Conservation (phyloP, 148 eudicot species). For the Spergularia marina region DNA sequence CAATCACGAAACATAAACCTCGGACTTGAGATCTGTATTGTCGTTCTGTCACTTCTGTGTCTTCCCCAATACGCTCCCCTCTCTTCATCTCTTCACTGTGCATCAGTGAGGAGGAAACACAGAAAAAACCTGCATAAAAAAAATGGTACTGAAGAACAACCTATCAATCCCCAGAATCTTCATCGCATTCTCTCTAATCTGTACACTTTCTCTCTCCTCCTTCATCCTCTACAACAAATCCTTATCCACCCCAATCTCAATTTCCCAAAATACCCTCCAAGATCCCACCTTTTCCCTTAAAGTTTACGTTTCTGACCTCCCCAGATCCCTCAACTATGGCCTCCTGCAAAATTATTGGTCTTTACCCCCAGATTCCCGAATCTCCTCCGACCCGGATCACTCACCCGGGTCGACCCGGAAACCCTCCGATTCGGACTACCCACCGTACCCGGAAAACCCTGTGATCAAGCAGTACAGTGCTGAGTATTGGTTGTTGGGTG, state of each 20-base stretch:
- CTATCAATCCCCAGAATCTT: conserved; percentile 39
- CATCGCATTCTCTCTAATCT: conserved; percentile 43
- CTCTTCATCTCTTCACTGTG: too few relatives aligned
- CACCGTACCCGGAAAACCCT: conserved; percentile 73
- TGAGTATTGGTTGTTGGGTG: conserved; percentile 94
- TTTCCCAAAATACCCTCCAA: conserved; percentile 27
- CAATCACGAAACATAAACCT: too few relatives aligned
- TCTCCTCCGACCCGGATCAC: conserved; percentile 75
- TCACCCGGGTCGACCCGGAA: conserved; percentile 39
- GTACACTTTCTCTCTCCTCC: conserved; percentile 42
- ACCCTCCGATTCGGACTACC: conserved; percentile 32
- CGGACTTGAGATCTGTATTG: too few relatives aligned
- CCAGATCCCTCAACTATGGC: conserved; percentile 80
- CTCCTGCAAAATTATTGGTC: conserved; percentile 68
- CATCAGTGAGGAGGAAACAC: too few relatives aligned
- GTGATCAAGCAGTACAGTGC: conserved; percentile 87
- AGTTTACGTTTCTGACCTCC: conserved; percentile 63
- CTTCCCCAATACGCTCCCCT: too few relatives aligned
- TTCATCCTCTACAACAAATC: conserved; percentile 40
- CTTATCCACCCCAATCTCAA: conserved; percentile 15
- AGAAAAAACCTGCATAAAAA: not conserved
- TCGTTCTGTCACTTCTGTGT: too few relatives aligned
- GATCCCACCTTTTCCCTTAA: conserved; percentile 39
- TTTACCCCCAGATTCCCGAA: conserved; percentile 58
- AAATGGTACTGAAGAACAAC: conserved; percentile 27